Evolutionary conservation across 2,329 filamentous ascomycete genomes (phyloP).

Genomic region (Penicillium sp.): DNA sequence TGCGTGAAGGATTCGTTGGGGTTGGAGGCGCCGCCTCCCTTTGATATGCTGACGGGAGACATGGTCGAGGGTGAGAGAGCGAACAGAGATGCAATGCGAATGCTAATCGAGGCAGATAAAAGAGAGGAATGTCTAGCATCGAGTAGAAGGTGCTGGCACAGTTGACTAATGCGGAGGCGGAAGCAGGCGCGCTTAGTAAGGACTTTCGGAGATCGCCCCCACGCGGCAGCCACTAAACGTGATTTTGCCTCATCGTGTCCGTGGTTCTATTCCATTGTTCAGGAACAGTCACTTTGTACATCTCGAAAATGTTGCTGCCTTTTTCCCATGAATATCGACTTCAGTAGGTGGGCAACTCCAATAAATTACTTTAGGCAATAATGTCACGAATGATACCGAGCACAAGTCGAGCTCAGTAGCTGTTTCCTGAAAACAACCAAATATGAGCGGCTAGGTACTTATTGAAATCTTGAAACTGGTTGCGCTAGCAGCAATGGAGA

Average conservation of each 20-base stretch:
- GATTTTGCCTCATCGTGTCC: neutral
- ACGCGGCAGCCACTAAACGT: neutral
- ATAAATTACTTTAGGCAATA: too few species aligned
- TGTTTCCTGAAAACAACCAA: too few species aligned
- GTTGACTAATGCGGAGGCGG: constrained; percentile 27
- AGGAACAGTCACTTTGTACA: neutral
- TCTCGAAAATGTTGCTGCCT: too few species aligned
- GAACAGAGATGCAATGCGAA: neutral
- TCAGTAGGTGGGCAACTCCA: too few species aligned
- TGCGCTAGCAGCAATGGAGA: too few species aligned
- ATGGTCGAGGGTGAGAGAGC: constrained; percentile 14
- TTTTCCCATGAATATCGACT: too few species aligned
- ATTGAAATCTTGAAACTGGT: too few species aligned
- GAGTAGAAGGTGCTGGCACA: constrained; percentile 21
- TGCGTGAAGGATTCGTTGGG: constrained; percentile 35
- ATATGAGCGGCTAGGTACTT: too few species aligned
- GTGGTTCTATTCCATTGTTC: neutral
- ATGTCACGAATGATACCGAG: too few species aligned
- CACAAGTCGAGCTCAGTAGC: too few species aligned
- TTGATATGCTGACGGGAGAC: constrained; percentile 26
- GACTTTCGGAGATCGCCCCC: constrained; percentile 8
- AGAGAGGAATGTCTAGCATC: neutral
- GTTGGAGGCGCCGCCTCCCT: constrained; percentile 15
- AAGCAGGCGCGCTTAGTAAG: constrained; percentile 11
- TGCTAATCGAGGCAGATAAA: neutral